Evolutionary conservation across 805 yeast genomes (phyloP).

Genomic region (Kodamaea kaohsiungensis): DNA sequence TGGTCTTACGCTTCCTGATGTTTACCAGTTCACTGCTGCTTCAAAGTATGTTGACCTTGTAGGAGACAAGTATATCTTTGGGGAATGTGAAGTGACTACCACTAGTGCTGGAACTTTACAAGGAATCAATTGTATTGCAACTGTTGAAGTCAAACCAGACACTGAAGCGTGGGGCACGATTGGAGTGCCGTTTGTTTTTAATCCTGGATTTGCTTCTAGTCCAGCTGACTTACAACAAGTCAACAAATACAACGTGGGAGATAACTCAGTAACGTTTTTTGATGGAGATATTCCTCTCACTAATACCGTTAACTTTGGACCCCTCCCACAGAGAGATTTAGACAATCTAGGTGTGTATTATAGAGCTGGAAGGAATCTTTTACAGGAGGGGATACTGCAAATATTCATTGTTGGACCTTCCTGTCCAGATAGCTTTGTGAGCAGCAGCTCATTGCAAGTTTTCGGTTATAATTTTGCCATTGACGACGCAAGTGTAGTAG

Average conservation of each 20-base stretch:
- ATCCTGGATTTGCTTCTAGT: constrained; percentile 17
- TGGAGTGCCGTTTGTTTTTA: constrained; percentile 16
- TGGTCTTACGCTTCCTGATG: constrained; percentile 17
- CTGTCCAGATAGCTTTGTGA: not conserved
- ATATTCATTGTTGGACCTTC: not conserved
- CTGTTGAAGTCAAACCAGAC: constrained; percentile 12
- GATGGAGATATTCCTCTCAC: constrained; percentile 18
- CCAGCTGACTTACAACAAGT: constrained; percentile 12
- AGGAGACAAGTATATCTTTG: constrained; percentile 15
- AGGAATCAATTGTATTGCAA: constrained; percentile 13
- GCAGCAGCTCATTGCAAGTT: too few species aligned
- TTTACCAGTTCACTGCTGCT: constrained; percentile 15
- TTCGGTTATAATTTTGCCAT: not conserved
- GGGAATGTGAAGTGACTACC: constrained; percentile 20
- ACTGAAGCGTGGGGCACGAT: constrained; percentile 20
- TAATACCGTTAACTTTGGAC: constrained; percentile 10
- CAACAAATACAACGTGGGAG: constrained; percentile 9
- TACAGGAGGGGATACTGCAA: not conserved
- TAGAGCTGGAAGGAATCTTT: not conserved
- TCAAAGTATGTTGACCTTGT: constrained; percentile 7
- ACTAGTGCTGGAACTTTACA: constrained; percentile 10
- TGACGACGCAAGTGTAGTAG: not conserved
- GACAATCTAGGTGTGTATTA: too few species aligned
- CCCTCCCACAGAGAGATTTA: not conserved
- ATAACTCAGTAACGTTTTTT: constrained; percentile 15